Conservation (phyloP, 768 basidiomycete genomes). For the Goffeauzyma gilvescens region DNA sequence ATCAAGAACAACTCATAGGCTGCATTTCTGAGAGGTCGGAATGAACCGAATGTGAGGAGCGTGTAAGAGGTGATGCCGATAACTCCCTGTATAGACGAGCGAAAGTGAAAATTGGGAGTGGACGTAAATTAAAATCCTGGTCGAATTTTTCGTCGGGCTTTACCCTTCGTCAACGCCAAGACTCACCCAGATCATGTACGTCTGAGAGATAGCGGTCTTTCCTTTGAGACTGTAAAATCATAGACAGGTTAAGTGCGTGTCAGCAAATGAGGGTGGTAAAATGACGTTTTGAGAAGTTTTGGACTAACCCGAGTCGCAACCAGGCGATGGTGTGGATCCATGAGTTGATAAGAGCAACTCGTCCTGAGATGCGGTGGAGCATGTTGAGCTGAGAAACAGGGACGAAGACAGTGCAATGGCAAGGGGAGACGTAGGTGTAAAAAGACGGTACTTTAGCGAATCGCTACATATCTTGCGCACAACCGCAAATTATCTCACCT, state of each 20-base stretch:
- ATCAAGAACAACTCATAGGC: constrained; percentile 31
- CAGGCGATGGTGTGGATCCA: constrained; percentile 21
- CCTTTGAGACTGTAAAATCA: too few species aligned
- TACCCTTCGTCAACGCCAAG: too few species aligned
- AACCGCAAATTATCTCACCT: too few species aligned
- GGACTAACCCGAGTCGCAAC: constrained; percentile 7
- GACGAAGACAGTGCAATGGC: not conserved
- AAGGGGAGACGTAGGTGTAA: not conserved
- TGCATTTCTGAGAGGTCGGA: constrained; percentile 17
- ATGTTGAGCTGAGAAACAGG: constrained; percentile 20
- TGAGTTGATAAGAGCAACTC: constrained; percentile 17
- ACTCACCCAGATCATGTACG: too few species aligned
- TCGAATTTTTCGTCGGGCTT: too few species aligned
- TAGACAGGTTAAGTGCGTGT: too few species aligned
- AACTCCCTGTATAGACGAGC: constrained; percentile 18
- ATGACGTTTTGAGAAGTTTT: not conserved
- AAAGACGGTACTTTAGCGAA: not conserved
- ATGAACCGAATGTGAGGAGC: constrained; percentile 17
- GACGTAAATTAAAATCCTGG: not conserved
- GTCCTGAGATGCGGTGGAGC: constrained; percentile 26
- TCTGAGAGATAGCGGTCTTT: too few species aligned
- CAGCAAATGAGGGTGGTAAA: not conserved
- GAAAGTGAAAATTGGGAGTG: not conserved
- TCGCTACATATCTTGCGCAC: too few species aligned
- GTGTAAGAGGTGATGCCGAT: constrained; percentile 21